phyloP scores from a whole-genome alignment of 352 stramenopile genomes.

The Phytophthora agathidicida region DNA sequence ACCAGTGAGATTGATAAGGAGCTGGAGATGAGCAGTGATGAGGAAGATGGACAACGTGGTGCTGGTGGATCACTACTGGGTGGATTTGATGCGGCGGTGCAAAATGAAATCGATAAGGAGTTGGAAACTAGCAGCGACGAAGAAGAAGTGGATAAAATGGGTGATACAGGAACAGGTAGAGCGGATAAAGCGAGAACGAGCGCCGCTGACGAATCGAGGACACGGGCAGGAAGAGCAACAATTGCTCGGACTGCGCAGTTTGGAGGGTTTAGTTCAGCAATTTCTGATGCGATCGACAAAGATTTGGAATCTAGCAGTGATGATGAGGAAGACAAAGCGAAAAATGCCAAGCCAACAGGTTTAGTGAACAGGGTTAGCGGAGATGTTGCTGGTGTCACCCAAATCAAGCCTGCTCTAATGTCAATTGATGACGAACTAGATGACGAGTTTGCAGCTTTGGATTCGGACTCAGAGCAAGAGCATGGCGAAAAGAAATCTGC shows the following conservation, averaged over 20 bases:
- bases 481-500: neutral
- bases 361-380: neutral
- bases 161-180: neutral
- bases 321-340: constrained; percentile 21
- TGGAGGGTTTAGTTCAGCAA: constrained; percentile 5
- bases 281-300: constrained; percentile 37
- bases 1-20: constrained; percentile 32
- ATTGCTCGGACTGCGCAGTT: neutral
- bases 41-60: constrained; percentile 12
- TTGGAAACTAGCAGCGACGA: constrained; percentile 18
- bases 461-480: constrained; percentile 32
- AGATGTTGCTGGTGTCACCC: neutral
- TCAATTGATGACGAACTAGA: constrained; percentile 51
- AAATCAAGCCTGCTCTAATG: constrained; percentile 3
- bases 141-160: neutral
- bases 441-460: constrained; percentile 39
- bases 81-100: constrained; percentile 2
- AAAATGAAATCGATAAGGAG: constrained; percentile 34
- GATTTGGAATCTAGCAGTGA: constrained; percentile 38
- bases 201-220: neutral
- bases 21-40: constrained; percentile 25
- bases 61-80: neutral
- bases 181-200: neutral
- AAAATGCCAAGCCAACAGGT: neutral
- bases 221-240: neutral